These are phyloP conservation scores for Scolecobasidium constrictum DNA, from an alignment of 2,329 filamentous ascomycete genomes.

Conservation along the genomic window DNA sequence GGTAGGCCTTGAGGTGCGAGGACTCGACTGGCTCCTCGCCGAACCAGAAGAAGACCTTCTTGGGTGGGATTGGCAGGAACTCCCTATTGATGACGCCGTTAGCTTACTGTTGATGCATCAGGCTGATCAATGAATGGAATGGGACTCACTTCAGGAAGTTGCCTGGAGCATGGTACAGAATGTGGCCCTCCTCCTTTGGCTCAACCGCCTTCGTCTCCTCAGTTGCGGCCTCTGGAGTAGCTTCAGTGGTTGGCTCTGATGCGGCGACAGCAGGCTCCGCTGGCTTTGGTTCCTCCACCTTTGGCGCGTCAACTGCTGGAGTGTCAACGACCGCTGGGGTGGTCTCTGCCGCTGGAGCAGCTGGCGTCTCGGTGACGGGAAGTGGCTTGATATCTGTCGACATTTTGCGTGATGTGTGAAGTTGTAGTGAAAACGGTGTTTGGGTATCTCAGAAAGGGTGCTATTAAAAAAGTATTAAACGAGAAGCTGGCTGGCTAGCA, in stretches of 20 bases:
- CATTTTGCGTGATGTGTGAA: conserved; percentile 2
- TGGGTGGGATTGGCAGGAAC: conserved; percentile 2
- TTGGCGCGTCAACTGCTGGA: neutral
- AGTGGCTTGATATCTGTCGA: conserved; percentile 8
- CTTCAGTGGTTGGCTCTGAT: conserved; percentile 7
- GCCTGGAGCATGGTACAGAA: conserved; percentile 84
- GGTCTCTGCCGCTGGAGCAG: neutral
- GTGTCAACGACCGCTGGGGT: conserved; percentile 10
- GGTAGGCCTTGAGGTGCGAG: conserved; percentile 64
- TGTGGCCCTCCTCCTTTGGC: conserved; percentile 69
- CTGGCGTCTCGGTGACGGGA: conserved; percentile 7
- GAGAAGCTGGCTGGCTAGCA: conserved; percentile 1
- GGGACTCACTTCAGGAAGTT: conserved; percentile 26
- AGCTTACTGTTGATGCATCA: neutral
- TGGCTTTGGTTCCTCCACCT: conserved; percentile 9
- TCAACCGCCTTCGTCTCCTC: conserved; percentile 29
- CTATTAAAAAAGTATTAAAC: neutral
- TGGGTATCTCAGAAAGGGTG: neutral
- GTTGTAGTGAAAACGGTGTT: neutral
- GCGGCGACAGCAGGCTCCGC: conserved; percentile 4
- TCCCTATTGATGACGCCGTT: neutral
- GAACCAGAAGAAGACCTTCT: conserved; percentile 73
- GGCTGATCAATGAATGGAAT: neutral
- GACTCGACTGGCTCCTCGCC: conserved; percentile 58
- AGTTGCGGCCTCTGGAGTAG: neutral